Evolutionary conservation across 345 rosid genomes (phyloP).

Genomic region (Pugionium dolabratum): DNA sequence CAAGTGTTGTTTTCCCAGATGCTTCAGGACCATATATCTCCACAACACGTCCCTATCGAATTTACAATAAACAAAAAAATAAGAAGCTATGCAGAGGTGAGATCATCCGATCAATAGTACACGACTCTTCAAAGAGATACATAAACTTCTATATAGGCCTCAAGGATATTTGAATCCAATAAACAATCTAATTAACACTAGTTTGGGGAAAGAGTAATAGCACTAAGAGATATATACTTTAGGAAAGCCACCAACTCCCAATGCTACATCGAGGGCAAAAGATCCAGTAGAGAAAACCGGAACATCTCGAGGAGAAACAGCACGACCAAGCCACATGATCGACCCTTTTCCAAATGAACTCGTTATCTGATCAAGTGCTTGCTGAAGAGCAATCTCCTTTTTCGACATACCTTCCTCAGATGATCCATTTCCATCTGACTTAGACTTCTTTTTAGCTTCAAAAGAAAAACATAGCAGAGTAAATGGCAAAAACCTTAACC

Average conservation of each 20-base stretch:
- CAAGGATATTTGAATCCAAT: neutral
- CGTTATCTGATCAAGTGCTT: slow-evolving; percentile 87
- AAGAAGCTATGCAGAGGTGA: slow-evolving; percentile 28
- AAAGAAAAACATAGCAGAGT: slow-evolving; percentile 22
- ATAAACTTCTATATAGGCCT: slow-evolving; percentile 4
- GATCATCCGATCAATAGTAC: neutral
- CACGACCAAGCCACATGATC: slow-evolving; percentile 90
- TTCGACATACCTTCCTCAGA: slow-evolving; percentile 71
- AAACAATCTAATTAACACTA: slow-evolving; percentile 1
- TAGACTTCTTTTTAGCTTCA: slow-evolving; percentile 68
- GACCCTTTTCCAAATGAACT: slow-evolving; percentile 84
- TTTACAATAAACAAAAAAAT: neutral
- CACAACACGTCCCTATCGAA: slow-evolving; percentile 85
- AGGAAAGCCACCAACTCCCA: slow-evolving; percentile 93
- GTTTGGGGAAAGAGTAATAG: slow-evolving; percentile 2
- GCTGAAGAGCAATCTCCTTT: slow-evolving; percentile 83
- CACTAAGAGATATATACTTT: slow-evolving; percentile 55
- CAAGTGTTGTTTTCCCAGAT: slow-evolving; percentile 98
- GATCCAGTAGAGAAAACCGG: slow-evolving; percentile 93
- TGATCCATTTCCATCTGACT: slow-evolving; percentile 76
- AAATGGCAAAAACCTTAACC: neutral
- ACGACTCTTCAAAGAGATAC: slow-evolving; percentile 13
- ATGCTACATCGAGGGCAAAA: slow-evolving; percentile 77
- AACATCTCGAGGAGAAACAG: slow-evolving; percentile 59
- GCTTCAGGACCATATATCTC: slow-evolving; percentile 99